phyloP scores from a whole-genome alignment of 2,329 filamentous ascomycete genomes.

The Basipetospora chlamydospora region DNA sequence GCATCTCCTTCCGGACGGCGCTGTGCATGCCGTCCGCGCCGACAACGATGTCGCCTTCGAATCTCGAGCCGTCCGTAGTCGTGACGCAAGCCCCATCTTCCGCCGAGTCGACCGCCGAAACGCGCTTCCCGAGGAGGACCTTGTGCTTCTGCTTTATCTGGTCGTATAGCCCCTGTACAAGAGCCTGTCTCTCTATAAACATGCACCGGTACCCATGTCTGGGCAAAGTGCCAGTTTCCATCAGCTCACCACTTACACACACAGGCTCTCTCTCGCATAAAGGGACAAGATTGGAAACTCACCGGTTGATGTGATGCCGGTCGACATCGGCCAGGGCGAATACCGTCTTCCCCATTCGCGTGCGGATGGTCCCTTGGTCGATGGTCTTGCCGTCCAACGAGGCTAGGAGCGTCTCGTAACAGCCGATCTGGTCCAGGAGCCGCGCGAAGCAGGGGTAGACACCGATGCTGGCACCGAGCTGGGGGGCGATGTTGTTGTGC shows the following conservation, averaged over 20 bases:
- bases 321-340: neutral
- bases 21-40: constrained; percentile 28
- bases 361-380: neutral
- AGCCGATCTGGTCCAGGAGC: constrained; percentile 33
- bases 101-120: constrained; percentile 7
- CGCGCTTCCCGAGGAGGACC: constrained; percentile 9
- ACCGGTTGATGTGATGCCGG: neutral
- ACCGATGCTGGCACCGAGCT: constrained; percentile 32
- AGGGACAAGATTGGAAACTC: too few relatives aligned
- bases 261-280: too few relatives aligned
- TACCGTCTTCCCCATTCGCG: neutral
- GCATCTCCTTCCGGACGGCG: constrained; percentile 17
- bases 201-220: constrained; percentile 16
- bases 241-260: too few relatives aligned
- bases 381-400: neutral
- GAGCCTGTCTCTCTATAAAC: constrained; percentile 21
- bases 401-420: constrained; percentile 12
- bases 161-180: constrained; percentile 20
- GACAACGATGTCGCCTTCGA: constrained; percentile 19
- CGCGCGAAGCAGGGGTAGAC: constrained; percentile 25
- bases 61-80: constrained; percentile 15
- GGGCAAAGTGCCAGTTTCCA: too few relatives aligned
- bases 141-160: constrained; percentile 16
- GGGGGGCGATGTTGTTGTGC: constrained; percentile 23
- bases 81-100: constrained; percentile 13